Evolutionary conservation across 148 eudicot genomes (phyloP).

Genomic region (Hydrangea macrophylla): DNA sequence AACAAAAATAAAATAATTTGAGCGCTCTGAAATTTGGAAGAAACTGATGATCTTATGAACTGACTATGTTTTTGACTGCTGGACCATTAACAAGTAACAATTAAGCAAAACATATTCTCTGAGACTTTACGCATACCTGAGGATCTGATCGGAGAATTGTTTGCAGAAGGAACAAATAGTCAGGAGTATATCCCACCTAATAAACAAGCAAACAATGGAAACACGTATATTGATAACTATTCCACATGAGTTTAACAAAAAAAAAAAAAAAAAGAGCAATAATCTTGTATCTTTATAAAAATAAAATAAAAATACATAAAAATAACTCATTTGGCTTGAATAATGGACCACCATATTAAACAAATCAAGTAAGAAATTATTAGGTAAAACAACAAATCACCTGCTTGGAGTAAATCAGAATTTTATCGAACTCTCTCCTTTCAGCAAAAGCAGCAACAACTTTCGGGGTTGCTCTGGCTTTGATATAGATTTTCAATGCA

Average conservation of each 20-base stretch:
- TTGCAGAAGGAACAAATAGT: slow-evolving; percentile 82
- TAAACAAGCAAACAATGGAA: neutral
- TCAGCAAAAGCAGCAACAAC: slow-evolving; percentile 98
- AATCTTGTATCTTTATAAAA: neutral
- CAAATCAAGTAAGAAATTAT: slow-evolving; percentile 34
- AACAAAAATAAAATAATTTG: neutral
- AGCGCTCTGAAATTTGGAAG: neutral
- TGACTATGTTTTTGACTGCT: neutral
- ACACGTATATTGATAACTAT: neutral
- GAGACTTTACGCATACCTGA: slow-evolving; percentile 43
- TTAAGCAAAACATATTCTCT: neutral
- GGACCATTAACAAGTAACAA: neutral
- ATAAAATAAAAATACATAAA: too few relatives aligned
- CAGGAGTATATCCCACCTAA: slow-evolving; percentile 90
- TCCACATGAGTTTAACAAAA: too few relatives aligned
- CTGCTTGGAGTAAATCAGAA: slow-evolving; percentile 93
- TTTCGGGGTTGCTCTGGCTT: slow-evolving; percentile 97
- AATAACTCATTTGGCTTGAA: too few relatives aligned
- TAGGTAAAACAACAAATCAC: slow-evolving; percentile 26
- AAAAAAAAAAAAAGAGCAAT: too few relatives aligned
- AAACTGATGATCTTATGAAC: neutral
- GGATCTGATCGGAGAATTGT: slow-evolving; percentile 80
- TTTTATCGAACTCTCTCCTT: slow-evolving; percentile 93
- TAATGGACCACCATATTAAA: neutral
- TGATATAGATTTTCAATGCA: slow-evolving; percentile 82